phyloP scores from a whole-genome alignment of 768 basidiomycete species.

The Phanerodontia chrysosporium region DNA sequence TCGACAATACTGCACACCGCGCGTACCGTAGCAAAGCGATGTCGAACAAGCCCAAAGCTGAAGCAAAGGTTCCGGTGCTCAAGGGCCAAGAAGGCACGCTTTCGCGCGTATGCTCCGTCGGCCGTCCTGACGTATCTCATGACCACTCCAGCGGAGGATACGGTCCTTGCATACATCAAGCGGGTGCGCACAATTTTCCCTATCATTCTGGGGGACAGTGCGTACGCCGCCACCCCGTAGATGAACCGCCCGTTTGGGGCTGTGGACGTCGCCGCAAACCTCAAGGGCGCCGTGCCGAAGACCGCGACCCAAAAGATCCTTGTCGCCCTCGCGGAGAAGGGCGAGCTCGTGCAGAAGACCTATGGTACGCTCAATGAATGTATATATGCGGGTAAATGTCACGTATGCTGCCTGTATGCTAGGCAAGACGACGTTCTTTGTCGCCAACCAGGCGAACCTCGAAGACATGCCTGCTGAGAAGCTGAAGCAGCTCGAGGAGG shows the following conservation, averaged over 20 bases:
- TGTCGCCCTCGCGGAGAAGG: slow-evolving; percentile 77
- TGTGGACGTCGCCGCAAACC: slow-evolving; percentile 86
- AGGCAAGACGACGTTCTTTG: slow-evolving; percentile 88
- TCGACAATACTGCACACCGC: not conserved
- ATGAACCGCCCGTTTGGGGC: slow-evolving; percentile 95
- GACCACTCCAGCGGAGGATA: slow-evolving; percentile 56
- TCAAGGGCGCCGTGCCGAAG: slow-evolving; percentile 87
- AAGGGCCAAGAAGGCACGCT: slow-evolving; percentile 70
- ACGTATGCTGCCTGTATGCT: not conserved
- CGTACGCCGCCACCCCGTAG: too few relatives aligned
- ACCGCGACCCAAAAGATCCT: slow-evolving; percentile 82
- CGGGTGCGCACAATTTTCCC: slow-evolving; percentile 36
- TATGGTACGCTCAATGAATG: slow-evolving; percentile 54
- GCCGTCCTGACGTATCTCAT: not conserved
- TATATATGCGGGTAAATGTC: not conserved
- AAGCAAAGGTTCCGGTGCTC: slow-evolving; percentile 39
- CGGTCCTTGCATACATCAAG: slow-evolving; percentile 76
- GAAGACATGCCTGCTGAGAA: slow-evolving; percentile 60
- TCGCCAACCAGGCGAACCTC: slow-evolving; percentile 74
- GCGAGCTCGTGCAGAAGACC: slow-evolving; percentile 73
- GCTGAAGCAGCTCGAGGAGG: slow-evolving; percentile 54
- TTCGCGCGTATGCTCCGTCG: not conserved
- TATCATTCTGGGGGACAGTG: too few relatives aligned
- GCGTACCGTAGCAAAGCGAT: not conserved
- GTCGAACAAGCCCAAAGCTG: slow-evolving; percentile 22